Evolutionary conservation across 441 rosid genomes (phyloP), one percentile per base, ranked within the genome.

Genomic region (Populus trichocarpa): DNA sequence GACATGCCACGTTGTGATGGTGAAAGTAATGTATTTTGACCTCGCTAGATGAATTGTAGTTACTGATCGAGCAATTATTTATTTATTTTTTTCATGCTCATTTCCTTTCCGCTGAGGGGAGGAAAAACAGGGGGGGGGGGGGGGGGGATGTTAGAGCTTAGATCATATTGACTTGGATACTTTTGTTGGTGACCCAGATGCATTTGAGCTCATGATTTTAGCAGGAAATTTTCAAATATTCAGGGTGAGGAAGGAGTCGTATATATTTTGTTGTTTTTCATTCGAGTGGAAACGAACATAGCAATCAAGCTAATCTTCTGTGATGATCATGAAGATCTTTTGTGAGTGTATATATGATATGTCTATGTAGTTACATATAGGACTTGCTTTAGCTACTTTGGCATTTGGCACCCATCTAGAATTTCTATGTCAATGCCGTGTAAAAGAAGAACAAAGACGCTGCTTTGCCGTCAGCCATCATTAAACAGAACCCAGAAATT

Each of bases 401-500:
- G 18, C 57, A n/a, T 50, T 5, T 50, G 59, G 8, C 22, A 35
- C 38, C 78, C 73, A 35, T 57, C 67, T 46, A 76, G 33, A 33
- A n/a, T n/a, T 33, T 23, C 18, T 40, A 67, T 14, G 64, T 63
- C 68, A 18, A 59, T 71, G 40, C 61, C 57, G 25, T 40, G 13
- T 40, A n/a, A 68, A 73, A 69, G 25, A 13, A 72, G 74, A 72
- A 63, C 75, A 28, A 26, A 30, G 57, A 25, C 75, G 71, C 50
- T 36, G 23, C 65, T 64, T 59, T 32, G 12, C 14, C 26, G n/a
- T 4, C 33, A 23, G 35, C 65, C 68, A 40, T 67, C 57, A 35
- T 30, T 30, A 61, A 35, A 42, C 22, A 13, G 4, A 14, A 64
- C 61, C 38, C 25, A 8, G n/a, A 23, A 61, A 61, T 20, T 61